A percentile compares a stretch with the other conserved stretches of the same genome.
Evolutionary conservation across 805 yeast species (phyloP).

Genomic region (Yamadazyma philogaea): DNA sequence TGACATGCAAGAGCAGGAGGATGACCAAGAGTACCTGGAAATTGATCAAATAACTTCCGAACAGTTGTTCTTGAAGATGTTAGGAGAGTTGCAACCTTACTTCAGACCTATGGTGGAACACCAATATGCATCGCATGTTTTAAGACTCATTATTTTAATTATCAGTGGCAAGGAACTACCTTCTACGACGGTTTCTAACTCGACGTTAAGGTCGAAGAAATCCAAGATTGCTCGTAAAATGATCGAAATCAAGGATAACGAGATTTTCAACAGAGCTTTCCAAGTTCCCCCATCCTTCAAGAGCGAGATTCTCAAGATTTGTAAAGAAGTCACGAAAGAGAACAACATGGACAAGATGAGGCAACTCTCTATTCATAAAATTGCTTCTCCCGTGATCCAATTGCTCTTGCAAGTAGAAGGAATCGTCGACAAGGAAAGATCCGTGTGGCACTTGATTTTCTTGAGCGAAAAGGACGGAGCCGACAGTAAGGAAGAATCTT

Average conservation of each 20-base stretch:
- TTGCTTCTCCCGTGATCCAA: conserved; percentile 87
- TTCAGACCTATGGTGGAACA: conserved; percentile 60
- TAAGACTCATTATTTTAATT: conserved; percentile 68
- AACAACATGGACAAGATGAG: conserved; percentile 48
- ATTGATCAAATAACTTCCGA: conserved; percentile 56
- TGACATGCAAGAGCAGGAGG: conserved; percentile 30
- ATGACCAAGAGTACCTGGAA: conserved; percentile 30
- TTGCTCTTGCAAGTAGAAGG: conserved; percentile 78
- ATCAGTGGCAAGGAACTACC: conserved; percentile 78
- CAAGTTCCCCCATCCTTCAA: conserved; percentile 71
- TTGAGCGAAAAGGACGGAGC: conserved; percentile 45
- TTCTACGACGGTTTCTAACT: conserved; percentile 62
- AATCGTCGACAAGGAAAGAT: conserved; percentile 67
- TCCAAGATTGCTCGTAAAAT: conserved; percentile 88
- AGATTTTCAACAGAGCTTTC: conserved; percentile 62
- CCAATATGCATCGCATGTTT: conserved; percentile 84
- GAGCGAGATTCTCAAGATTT: conserved; percentile 50
- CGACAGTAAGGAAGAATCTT: conserved; percentile 67
- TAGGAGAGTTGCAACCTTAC: conserved; percentile 63
- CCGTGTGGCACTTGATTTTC: conserved; percentile 66
- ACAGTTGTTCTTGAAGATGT: conserved; percentile 57
- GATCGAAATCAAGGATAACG: conserved; percentile 81
- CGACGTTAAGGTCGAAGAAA: conserved; percentile 75
- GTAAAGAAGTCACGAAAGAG: conserved; percentile 37
- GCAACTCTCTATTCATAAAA: conserved; percentile 70